Conservation (phyloP, 345 rosid genomes). For the Geranium rotundifolium region DNA sequence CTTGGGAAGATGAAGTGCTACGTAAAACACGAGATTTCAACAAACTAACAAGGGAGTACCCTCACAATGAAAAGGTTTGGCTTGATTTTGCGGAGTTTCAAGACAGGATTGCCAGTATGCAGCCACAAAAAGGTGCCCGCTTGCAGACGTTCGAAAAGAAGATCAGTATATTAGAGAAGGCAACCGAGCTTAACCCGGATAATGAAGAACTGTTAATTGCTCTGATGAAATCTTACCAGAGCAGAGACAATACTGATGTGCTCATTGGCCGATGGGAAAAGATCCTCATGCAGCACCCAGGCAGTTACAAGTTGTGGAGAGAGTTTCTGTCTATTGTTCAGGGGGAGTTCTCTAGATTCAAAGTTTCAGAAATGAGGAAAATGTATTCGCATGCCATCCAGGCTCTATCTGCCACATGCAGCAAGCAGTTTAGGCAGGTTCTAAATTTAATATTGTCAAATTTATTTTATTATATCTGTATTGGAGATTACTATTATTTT, state of each 20-base stretch:
- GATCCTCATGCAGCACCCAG: conserved; percentile 57
- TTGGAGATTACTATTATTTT: not conserved
- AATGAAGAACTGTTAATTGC: conserved; percentile 65
- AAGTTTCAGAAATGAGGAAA: conserved; percentile 81
- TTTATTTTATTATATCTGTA: conserved; percentile 5
- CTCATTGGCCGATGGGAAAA: conserved; percentile 79
- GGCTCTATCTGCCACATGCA: conserved; percentile 69
- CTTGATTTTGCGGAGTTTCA: conserved; percentile 80
- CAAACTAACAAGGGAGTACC: conserved; percentile 61
- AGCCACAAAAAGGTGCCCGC: conserved; percentile 74
- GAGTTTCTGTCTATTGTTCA: conserved; percentile 70
- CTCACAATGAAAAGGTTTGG: conserved; percentile 73
- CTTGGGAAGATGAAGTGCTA: conserved; percentile 90
- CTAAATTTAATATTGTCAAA: conserved; percentile 27
- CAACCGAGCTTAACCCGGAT: conserved; percentile 75
- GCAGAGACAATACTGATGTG: conserved; percentile 63
- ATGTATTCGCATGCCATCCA: conserved; percentile 82
- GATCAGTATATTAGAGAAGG: conserved; percentile 88
- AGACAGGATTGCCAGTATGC: conserved; percentile 67
- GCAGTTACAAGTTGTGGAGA: conserved; percentile 69
- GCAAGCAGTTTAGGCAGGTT: conserved; percentile 97
- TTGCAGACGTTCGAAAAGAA: conserved; percentile 85
- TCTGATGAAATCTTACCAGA: conserved; percentile 77
- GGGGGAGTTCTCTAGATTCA: conserved; percentile 89
- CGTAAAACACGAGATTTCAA: conserved; percentile 75